Percentiles rank a stretch among this genome's conserved stretches.
These are phyloP conservation scores for Alternaria triticimaculans DNA, from an alignment of 2,329 filamentous ascomycete genomes.

Conservation along the genomic window DNA sequence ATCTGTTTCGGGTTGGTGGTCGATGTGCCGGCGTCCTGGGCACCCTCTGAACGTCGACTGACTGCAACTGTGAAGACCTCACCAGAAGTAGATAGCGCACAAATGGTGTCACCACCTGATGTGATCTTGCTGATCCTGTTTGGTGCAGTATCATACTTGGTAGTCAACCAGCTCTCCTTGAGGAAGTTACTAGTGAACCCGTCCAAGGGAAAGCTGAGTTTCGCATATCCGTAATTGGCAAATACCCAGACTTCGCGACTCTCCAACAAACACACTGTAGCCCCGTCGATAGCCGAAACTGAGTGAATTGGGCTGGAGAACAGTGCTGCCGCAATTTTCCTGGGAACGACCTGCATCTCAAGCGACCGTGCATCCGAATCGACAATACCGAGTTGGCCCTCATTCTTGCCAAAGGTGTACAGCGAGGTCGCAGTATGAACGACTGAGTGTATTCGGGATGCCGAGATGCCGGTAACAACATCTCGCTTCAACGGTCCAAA, in stretches of 20 bases:
- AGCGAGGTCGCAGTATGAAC: conserved; percentile 81
- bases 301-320: conserved; percentile 75
- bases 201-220: conserved; percentile 81
- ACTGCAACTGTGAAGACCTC: conserved; percentile 88
- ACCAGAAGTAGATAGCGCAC: conserved; percentile 81
- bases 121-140: conserved; percentile 78
- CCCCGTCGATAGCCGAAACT: conserved; percentile 87
- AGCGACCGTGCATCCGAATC: conserved; percentile 93
- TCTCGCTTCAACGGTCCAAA: conserved; percentile 93
- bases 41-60: conserved; percentile 69
- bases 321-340: conserved; percentile 86
- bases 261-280: conserved; percentile 83
- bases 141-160: conserved; percentile 67
- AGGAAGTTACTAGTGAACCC: conserved; percentile 74
- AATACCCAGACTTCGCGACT: conserved; percentile 93
- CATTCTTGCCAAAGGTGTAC: conserved; percentile 94
- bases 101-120: conserved; percentile 89
- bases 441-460: conserved; percentile 90
- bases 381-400: conserved; percentile 90
- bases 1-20: conserved; percentile 95
- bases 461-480: conserved; percentile 78
- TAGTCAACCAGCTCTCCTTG: conserved; percentile 68
- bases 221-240: conserved; percentile 94
- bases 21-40: conserved; percentile 66
- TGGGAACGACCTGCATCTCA: conserved; percentile 79